Base-by-base conservation (phyloP, 805 yeast species). In the Saturnispora dispora region DNA sequence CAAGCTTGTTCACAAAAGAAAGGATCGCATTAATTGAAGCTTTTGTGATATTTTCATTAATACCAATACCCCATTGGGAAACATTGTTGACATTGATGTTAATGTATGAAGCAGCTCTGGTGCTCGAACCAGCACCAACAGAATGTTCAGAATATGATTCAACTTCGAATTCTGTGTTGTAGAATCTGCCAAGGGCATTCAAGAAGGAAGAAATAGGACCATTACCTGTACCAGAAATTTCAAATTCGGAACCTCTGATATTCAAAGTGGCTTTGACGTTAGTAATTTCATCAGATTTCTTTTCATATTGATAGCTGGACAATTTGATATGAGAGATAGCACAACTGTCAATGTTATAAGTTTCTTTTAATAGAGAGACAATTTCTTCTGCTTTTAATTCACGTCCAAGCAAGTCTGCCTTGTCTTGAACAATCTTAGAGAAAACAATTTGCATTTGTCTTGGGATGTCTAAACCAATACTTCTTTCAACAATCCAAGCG, bases 41-140 rank as follows among this genome's bases (percentile, higher is more conserved):
- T 62, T 83, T 84, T 25, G 95, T 83, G 50, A 87, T 93, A 69
- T 90, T 96, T 68, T 83, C 91, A 64, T 88, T 83, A 55, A 88
- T 81, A 63, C 96, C 97, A 53, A 90, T 90, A 70, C 97, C 97
- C 96, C 96, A 90, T 53, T 68, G 61, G 11, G 53, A 49, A 11
- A 53, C 48, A 11, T 52, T 61, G 47, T 61, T 70, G 15, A 23
- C 45, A 17, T 62, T 53, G 36, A 67, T 56, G 47, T 57, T 56
- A 37, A 90, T 81, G 66, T 77, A 84, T 9, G 90, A 78, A 44
- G 88, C 90, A 58, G 90, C 91, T 66, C 81, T 77, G 50, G 85
- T 79, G 55, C 75, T 76, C 3, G 88, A 76, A 54, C 87, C 89
- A 45, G 79, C 71, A 56, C 89, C 89, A 58, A 84, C 74, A 52